Base-by-base conservation (phyloP, 495 filamentous ascomycete species). In the Talaromyces proteolyticus region DNA sequence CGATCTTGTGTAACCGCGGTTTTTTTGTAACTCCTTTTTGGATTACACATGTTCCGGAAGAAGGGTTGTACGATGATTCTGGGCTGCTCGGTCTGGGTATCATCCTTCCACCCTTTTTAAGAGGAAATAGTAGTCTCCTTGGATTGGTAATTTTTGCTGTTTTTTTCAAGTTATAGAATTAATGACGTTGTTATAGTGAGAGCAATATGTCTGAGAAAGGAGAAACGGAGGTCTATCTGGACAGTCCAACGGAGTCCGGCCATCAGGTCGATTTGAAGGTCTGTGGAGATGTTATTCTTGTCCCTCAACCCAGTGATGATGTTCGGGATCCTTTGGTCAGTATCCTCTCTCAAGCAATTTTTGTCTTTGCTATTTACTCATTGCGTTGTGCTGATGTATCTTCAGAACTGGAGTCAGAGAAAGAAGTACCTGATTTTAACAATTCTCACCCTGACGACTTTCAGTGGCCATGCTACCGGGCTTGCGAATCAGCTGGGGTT, bases 291-390 rank as follows among this genome's bases (percentile, higher is more conserved):
- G 37, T 58, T n/a, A 47, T 48, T n/a, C 48, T 61, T 11, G 36
- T 61, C 10, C 58, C 58, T 5, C 49, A 41, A 40, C 56, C 58
- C 11, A 52, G 43, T n/a, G 53, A 61, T 37, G 56, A 61, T 39
- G 42, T 29, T 39, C 26, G 43, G 10, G 58, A 61, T 47, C 58
- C 58, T 12, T 41, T 59, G 50, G 38, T 54, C 41, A 58, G 50
- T 53, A 51, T 37, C 52, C 43, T 25, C 46, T 37, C 21, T n/a
- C n/a, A n/a, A n/a, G n/a, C n/a, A n/a, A n/a, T n/a, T 47, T 51
- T 20, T 42, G 44, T 48, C 6, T 26, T 50, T 14, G 12, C 37
- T 49, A n/a, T 42, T 14, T 2, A 25, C 16, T n/a, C 3, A 17
- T 16, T 6, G 8, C 14, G 24, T 7, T 21, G 51, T 6, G 8